These are phyloP conservation scores for Thelonectria olida DNA, from an alignment of 2,329 filamentous ascomycete genomes.

Conservation along the genomic window DNA sequence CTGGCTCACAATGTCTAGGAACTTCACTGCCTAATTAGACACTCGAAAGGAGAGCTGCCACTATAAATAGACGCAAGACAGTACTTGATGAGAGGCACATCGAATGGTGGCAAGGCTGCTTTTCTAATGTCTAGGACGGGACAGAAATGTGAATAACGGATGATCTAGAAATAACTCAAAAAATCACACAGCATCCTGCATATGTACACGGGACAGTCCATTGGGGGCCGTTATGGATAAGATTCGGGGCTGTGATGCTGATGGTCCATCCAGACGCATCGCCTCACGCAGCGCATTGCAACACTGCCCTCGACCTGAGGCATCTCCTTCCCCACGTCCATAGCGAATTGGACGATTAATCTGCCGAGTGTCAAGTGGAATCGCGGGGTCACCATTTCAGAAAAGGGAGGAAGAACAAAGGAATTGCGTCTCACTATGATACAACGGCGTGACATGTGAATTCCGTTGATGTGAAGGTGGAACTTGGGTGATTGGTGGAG, in stretches of 20 bases:
- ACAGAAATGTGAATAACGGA: not conserved
- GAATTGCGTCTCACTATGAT: conserved; percentile 9
- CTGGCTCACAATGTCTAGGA: not conserved
- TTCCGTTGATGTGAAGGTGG: conserved; percentile 10
- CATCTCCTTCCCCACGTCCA: not conserved
- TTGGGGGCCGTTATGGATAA: not conserved
- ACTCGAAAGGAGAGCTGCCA: not conserved
- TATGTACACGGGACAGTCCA: not conserved
- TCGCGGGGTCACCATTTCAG: conserved; percentile 12
- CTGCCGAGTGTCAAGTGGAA: not conserved
- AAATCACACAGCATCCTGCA: not conserved
- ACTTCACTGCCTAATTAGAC: not conserved
- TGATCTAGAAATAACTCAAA: not conserved
- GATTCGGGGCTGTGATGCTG: not conserved
- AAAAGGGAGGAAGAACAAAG: conserved; percentile 22
- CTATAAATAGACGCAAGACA: not conserved
- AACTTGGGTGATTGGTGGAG: not conserved
- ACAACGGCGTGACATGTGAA: conserved; percentile 12
- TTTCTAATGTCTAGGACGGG: not conserved
- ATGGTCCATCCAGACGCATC: not conserved
- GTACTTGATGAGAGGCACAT: not conserved
- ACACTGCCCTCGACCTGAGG: not conserved
- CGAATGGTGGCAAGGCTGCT: not conserved
- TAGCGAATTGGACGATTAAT: not conserved
- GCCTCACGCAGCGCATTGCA: conserved; percentile 16